Percentiles rank a stretch among this genome's conserved stretches.
Evolutionary conservation across 2,329 filamentous ascomycete species (phyloP).

Genomic region (Pseudogymnoascus sp.): DNA sequence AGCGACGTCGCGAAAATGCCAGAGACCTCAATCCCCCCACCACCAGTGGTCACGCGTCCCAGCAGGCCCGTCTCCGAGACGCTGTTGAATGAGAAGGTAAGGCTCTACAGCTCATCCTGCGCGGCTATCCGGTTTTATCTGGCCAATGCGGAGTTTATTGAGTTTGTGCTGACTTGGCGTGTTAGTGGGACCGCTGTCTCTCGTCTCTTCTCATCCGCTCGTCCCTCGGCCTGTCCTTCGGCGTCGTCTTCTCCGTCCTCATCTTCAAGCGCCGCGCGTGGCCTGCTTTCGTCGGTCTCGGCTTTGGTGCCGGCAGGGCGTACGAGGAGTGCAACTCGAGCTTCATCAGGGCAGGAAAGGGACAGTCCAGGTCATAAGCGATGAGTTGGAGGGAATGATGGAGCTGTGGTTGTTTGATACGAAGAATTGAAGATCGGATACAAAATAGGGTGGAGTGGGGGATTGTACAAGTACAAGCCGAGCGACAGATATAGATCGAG

Average conservation of each 20-base stretch:
- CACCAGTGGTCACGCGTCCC: constrained; percentile 59
- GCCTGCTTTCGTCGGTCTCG: constrained; percentile 90
- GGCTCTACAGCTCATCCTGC: background rate
- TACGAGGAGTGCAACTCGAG: constrained; percentile 89
- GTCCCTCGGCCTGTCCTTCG: constrained; percentile 89
- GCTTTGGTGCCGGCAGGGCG: constrained; percentile 90
- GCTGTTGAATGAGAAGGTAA: constrained; percentile 96
- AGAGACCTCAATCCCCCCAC: constrained; percentile 43
- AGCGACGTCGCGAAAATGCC: constrained; percentile 3
- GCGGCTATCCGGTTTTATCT: background rate
- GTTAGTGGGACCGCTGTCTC: constrained; percentile 94
- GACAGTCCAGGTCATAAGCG: constrained; percentile 1
- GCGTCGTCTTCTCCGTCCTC: constrained; percentile 96
- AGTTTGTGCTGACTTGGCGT: background rate
- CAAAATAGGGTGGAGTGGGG: background rate
- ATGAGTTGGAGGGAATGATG: background rate
- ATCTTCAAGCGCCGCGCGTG: constrained; percentile 97
- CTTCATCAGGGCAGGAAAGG: constrained; percentile 25
- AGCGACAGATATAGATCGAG: background rate
- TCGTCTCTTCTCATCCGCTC: constrained; percentile 97
- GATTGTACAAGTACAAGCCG: constrained; percentile 5
- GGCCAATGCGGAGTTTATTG: background rate
- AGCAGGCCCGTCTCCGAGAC: constrained; percentile 88
- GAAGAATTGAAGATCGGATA: background rate
- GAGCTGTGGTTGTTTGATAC: background rate